These are phyloP conservation scores for Pyricularia sp. DNA, from an alignment of 2,329 filamentous ascomycete species.

Conservation along the genomic window DNA sequence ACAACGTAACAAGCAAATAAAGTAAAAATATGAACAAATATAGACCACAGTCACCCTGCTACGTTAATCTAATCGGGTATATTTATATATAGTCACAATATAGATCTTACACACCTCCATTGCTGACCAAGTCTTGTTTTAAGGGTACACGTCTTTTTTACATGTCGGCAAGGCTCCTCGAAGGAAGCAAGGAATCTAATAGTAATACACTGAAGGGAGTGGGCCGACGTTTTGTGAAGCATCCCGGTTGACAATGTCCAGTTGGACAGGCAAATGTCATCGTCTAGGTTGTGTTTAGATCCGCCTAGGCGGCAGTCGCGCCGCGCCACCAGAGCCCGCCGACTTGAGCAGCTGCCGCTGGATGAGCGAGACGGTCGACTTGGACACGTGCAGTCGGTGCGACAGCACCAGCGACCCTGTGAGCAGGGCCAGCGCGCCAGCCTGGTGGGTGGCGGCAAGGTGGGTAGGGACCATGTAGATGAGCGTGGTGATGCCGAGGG, in stretches of 20 bases:
- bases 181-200: not conserved
- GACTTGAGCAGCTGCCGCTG: constrained; percentile 32
- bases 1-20: not conserved
- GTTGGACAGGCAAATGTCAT: not conserved
- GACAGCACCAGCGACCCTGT: constrained; percentile 75
- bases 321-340: constrained; percentile 3
- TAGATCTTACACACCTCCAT: not conserved
- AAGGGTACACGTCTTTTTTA: not conserved
- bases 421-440: constrained; percentile 75
- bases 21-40: not conserved
- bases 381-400: constrained; percentile 67
- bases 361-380: constrained; percentile 51
- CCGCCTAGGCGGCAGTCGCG: not conserved
- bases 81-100: not conserved
- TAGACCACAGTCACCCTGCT: not conserved
- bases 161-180: not conserved
- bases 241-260: not conserved
- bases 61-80: not conserved
- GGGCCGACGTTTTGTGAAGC: not conserved
- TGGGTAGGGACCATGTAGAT: constrained; percentile 89
- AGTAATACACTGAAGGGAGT: not conserved
- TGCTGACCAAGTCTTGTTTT: not conserved
- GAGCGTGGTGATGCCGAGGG: constrained; percentile 80
- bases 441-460: constrained; percentile 86
- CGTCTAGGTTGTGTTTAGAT: not conserved